These are phyloP conservation scores for Aspergillus piperis DNA, from an alignment of 2,329 filamentous ascomycete genomes.

Conservation along the genomic window DNA sequence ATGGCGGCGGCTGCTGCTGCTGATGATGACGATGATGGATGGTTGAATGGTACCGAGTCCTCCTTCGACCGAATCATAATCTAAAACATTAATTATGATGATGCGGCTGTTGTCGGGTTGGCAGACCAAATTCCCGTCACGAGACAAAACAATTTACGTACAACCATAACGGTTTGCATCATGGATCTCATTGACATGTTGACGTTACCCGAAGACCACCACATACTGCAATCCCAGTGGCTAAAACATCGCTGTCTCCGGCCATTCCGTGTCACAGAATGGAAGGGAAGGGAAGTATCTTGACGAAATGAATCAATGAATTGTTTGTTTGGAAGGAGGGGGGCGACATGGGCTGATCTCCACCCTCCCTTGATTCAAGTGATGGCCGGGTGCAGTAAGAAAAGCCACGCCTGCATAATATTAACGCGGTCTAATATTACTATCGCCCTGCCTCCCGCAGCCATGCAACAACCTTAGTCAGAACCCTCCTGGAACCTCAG, in stretches of 20 bases:
- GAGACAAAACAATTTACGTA: background rate
- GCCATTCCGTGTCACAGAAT: background rate
- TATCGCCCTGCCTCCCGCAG: background rate
- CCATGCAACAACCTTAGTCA: background rate
- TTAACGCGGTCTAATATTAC: background rate
- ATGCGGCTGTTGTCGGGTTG: background rate
- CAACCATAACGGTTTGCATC: background rate
- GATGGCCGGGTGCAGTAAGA: background rate
- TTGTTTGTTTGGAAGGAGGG: background rate
- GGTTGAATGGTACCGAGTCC: too few species aligned
- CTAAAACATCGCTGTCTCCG: background rate
- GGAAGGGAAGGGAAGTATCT: background rate
- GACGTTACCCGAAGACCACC: background rate
- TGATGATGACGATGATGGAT: background rate
- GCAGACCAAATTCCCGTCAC: background rate
- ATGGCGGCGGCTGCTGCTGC: too few species aligned
- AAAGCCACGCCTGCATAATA: background rate
- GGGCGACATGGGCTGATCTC: constrained; percentile 1
- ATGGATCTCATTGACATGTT: background rate
- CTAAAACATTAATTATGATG: background rate
- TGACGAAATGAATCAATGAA: background rate
- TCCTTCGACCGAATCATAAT: too few species aligned
- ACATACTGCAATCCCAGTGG: background rate
- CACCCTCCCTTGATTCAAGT: background rate
- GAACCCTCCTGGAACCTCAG: background rate